Evolutionary conservation across 495 filamentous ascomycete genomes (phyloP).

Genomic region (Penicillium soppii): DNA sequence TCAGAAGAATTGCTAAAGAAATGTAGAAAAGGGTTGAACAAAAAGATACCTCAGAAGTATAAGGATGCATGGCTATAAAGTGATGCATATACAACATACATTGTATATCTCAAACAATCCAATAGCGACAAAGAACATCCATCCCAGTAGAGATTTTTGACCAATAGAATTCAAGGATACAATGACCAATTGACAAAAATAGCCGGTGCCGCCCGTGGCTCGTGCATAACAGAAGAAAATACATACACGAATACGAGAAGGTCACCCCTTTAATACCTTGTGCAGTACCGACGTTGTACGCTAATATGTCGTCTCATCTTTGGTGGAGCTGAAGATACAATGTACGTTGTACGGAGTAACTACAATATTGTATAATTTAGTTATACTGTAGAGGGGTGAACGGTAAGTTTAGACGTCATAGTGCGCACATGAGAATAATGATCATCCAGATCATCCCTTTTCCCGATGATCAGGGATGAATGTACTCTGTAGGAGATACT

Average conservation of each 20-base stretch:
- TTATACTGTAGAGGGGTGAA: not conserved
- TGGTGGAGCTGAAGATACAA: no score
- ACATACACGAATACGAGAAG: not conserved
- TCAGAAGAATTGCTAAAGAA: not conserved
- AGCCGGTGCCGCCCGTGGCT: not conserved
- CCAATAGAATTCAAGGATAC: not conserved
- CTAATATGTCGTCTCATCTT: no score
- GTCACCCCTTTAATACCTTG: not conserved
- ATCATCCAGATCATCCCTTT: not conserved
- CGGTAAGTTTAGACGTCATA: not conserved
- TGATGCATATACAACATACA: not conserved
- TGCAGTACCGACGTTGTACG: no score
- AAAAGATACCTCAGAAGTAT: not conserved
- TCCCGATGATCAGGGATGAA: slow-evolving; percentile 1
- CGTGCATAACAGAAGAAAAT: not conserved
- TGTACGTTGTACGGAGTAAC: no score
- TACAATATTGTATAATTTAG: not conserved
- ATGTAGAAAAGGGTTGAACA: not conserved
- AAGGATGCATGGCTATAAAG: not conserved
- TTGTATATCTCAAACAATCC: not conserved
- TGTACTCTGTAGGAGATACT: not conserved
- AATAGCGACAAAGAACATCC: not conserved
- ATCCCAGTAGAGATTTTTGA: slow-evolving; percentile 3
- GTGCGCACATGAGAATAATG: not conserved
- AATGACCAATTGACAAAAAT: not conserved